Base-by-base conservation (phyloP, 2,329 filamentous ascomycete species). In the Capronia coronata region DNA sequence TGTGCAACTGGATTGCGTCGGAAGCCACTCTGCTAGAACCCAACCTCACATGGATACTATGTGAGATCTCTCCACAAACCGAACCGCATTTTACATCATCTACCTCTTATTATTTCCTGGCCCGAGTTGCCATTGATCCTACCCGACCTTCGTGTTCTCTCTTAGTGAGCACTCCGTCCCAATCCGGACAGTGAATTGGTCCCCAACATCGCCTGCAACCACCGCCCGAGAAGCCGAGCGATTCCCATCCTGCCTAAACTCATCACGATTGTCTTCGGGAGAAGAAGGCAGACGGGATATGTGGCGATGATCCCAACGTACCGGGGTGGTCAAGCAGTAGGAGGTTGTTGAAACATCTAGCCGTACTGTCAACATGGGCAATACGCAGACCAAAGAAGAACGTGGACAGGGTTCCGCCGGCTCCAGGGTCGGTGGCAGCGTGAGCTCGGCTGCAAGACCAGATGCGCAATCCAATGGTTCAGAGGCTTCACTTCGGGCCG, bases 301-400 rank as follows among this genome's bases (percentile, higher is more conserved):
- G 54, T 51, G 38, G 50, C 51, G 48, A 54, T 52, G 46, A 55
- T 35, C 34, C 14, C 41, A 13, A 38, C 30, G 11, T 16, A 41
- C 34, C 23, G 49, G 53, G 38, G 49, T 50, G 29, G 41, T 13
- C 30, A 44, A 50, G 46, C 14, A 50, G 46, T 23, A 48, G 42
- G 53, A 55, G 53, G 49, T 49, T 50, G 47, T 44, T 29, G 29
- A 41, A 25, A 46, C 41, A 49, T 37, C 39, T 43, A 47, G 42
- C 39, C 23, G 46, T 37, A 43, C n/a, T 25, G 19, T 42, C 37
- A 49, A 30, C 23, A 73, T 73, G 71, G 71, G 71, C 42, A 73
- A 73, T 58, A 67, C 70, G 43, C 66, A 72, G 51, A 72, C 71
- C 30, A 73, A 71, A 62, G 71, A 73, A 62, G 65, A 68, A 47